These are phyloP conservation scores for Daldinia sp. DNA, from an alignment of 2,329 filamentous ascomycete genomes.

Conservation along the genomic window DNA sequence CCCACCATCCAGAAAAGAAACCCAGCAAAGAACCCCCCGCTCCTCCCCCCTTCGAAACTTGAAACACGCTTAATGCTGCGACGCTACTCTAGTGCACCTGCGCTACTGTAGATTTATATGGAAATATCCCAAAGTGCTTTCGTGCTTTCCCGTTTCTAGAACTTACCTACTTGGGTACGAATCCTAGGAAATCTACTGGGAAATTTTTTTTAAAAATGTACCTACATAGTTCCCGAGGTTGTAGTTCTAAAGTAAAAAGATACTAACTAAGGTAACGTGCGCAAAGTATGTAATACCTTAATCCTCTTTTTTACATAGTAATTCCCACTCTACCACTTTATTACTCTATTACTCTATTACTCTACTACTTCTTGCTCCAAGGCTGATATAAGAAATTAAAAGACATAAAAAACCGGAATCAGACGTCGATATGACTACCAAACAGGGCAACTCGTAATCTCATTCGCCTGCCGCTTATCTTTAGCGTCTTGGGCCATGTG, in stretches of 20 bases:
- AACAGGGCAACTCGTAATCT: conserved; percentile 29
- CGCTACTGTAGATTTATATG: conserved; percentile 14
- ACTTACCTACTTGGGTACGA: neutral
- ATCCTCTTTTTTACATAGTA: neutral
- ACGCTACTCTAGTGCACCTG: conserved; percentile 36
- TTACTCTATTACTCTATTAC: neutral
- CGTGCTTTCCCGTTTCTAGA: conserved; percentile 3
- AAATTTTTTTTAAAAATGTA: too few species aligned
- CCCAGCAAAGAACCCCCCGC: neutral
- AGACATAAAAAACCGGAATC: conserved; percentile 31
- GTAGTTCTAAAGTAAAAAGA: too few species aligned
- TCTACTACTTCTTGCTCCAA: neutral
- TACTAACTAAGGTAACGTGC: neutral
- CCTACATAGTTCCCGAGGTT: neutral
- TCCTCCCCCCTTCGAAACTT: conserved; percentile 35
- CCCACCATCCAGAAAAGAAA: too few species aligned
- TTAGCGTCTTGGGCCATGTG: conserved; percentile 13
- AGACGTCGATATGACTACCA: conserved; percentile 13
- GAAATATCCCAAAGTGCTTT: neutral
- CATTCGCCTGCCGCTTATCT: conserved; percentile 18
- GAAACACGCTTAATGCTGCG: conserved; percentile 44
- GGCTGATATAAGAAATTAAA: conserved; percentile 25
- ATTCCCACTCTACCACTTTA: neutral
- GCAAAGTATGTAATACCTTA: conserved; percentile 1
- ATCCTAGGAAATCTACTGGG: too few species aligned